Base-by-base conservation (phyloP, 2,329 filamentous ascomycete genomes). In the Fusarium oligoseptatum region DNA sequence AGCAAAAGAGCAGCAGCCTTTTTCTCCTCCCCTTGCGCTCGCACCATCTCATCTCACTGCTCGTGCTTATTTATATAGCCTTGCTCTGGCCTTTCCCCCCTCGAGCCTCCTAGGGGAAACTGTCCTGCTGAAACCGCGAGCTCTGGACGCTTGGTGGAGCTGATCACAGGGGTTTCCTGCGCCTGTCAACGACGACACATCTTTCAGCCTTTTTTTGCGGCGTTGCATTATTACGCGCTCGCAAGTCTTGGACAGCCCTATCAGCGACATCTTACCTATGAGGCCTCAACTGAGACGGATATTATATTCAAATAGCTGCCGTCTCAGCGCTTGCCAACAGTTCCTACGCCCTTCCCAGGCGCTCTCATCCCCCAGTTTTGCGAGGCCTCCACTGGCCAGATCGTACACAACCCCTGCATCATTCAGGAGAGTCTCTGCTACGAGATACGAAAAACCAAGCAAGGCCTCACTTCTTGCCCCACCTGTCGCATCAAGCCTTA, bases 181-280 rank as follows among this genome's bases (percentile, higher is more conserved):
- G 73, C 69, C 55, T 64, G 67, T 45, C 27, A 29, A 64, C 74
- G 69, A 71, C 72, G 63, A 73, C 70, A 67, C 75, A 74, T 74
- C 61, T 71, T 60, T 72, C 69, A 29, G 41, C 20, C 66, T 58
- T 64, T 56, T 67, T 71, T 66, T 70, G 71, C 69, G 64, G 56
- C 65, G 73, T 52, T 69, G 64, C 43, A 55, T 74, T 62, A 69
- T 74, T 62, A 69, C 76, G 67, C 75, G 66, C 72, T 52, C 62
- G 68, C 69, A 67, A 50, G 24, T 66, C 57, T 67, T 66, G 60
- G 39, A 50, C 62, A 70, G 62, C 41, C 41, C 65, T 61, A 20
- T 63, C 65, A 60, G 48, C 56, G 48, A 48, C 39, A 55, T 36
- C 66, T 75, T 55, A 76, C 69, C 60, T 76, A 79, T 79, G 77